Evolutionary conservation across 352 stramenopile genomes (phyloP), one percentile per base, ranked within the genome.

Genomic region (Globisporangium cylindrosporum): DNA sequence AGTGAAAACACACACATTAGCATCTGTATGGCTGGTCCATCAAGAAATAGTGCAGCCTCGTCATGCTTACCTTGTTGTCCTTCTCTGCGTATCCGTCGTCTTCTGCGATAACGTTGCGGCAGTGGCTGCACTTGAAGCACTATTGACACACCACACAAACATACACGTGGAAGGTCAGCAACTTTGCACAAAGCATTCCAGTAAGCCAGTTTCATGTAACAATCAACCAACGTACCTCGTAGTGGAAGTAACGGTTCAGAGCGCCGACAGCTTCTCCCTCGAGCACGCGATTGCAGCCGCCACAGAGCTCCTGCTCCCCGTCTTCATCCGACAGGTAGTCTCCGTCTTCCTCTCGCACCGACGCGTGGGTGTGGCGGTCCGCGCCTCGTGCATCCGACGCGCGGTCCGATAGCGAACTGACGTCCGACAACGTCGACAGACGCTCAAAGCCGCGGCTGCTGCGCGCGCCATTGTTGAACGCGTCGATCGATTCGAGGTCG

Each of bases 61-160:
- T 27, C 64, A 24, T 20, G 56, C 62, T 51, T 73, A 89, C 83
- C 81, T 83, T 81, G 72, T 82, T 80, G 62, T 94, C 80, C 60
- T 94, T 92, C 66, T 94, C 86, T 59, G 86, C 86, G 58, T 94
- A 94, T 15, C 86, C 86, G 62, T 92, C 81, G 54, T 92, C 85
- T 75, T 92, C 86, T 0, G 82, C 76, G 27, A 94, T 94, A 29
- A 89, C 73, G 32, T 79, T 75, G 46, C 66, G 79, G 60, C 86
- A 94, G 66, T 94, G 78, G 58, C 76, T 88, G 70, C 86, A 94
- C 70, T 94, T 92, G 71, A 94, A 94, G 69, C 86, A 94, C 78
- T 91, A 53, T 49, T 22, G 48, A 49, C 9, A 32, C 25, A 56
- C 25, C 27, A 32, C 27, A 29, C 8, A 72, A 20, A 56, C 22